phyloP scores from a whole-genome alignment of 2,329 filamentous ascomycete species.

The Clonostachys byssicola region DNA sequence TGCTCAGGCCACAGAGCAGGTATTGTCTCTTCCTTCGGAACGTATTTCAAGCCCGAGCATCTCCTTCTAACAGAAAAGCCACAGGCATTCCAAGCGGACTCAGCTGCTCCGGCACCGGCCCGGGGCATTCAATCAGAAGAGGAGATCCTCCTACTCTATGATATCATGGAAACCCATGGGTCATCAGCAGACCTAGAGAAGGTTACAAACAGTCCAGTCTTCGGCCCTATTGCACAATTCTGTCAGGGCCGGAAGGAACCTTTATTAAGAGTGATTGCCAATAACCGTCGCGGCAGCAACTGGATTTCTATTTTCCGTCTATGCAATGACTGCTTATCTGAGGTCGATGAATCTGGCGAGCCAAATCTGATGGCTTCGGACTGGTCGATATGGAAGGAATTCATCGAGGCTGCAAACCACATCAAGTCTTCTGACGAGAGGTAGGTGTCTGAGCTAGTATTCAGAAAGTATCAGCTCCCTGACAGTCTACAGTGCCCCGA shows the following conservation, averaged over 20 bases:
- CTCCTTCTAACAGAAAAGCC: constrained; percentile 2
- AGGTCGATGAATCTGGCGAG: constrained; percentile 25
- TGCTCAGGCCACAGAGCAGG: constrained; percentile 38
- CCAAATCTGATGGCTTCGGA: constrained; percentile 40
- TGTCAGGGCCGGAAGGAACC: constrained; percentile 40
- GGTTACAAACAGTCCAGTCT: constrained; percentile 27
- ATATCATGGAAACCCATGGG: constrained; percentile 38
- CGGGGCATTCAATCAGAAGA: constrained; percentile 39
- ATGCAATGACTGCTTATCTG: constrained; percentile 35
- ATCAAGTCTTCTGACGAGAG: constrained; percentile 19
- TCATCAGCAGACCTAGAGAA: constrained; percentile 33
- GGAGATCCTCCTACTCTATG: constrained; percentile 44
- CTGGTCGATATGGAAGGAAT: constrained; percentile 30
- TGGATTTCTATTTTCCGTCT: constrained; percentile 38
- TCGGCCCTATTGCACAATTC: constrained; percentile 39
- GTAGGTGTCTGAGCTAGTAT: constrained; percentile 16
- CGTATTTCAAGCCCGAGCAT: no score
- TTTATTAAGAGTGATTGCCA: constrained; percentile 31
- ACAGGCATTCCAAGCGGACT: constrained; percentile 5
- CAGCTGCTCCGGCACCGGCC: constrained; percentile 6
- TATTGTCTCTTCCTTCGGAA: constrained; percentile 12
- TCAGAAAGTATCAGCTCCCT: constrained; percentile 2
- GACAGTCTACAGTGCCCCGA: constrained; percentile 13
- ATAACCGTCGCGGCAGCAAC: constrained; percentile 27
- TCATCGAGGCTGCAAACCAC: constrained; percentile 29